Evolutionary conservation across 768 basidiomycete genomes (phyloP), one percentile per base, ranked within the genome.

Genomic region (Pleurotus cornucopiae): DNA sequence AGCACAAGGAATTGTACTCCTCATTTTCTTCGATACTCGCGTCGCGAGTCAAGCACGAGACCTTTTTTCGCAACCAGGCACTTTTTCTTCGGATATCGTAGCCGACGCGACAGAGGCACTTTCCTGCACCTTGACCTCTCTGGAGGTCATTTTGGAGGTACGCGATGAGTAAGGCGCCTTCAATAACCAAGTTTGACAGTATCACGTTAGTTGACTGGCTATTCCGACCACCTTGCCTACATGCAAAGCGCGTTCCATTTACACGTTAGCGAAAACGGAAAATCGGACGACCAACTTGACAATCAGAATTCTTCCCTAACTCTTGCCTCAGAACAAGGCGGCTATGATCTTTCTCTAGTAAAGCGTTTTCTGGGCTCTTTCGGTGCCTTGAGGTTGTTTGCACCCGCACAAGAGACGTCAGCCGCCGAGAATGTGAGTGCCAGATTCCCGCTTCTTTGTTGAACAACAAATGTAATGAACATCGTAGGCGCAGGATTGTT

Each of bases 11-110:
- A 69, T 80, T 43, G 69, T 87, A 45, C 73, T 86, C 58, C 58
- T 85, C 16, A 79, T 83, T 5, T 87, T 88, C 60, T 81, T 77
- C 67, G 85, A 89, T 60, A 65, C 78, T 44, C 77, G 85, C 49
- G 71, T 84, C 11, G 60, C 57, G 48, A 79, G 84, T 2, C 71
- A 71, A 40, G 73, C 72, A 5, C 39, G 41, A 16, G 37, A 13
- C 5, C 2, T 41, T n/a, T 53, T 53, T 20, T 53, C 51, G 71
- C 72, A 5, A 57, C 58, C 67, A 4, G 60, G 60, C 25, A 73
- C 70, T 55, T 61, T 72, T 5, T 70, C 62, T 25, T 62, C 67
- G n/a, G 67, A 67, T 21, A 20, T 58, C 26, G 53, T 59, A 38
- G 61, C 61, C 38, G 63, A 65, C 51, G 67, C 63, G 25, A 48